Base-by-base conservation (phyloP, 2,329 filamentous ascomycete genomes). In the Colletotrichum sp. region DNA sequence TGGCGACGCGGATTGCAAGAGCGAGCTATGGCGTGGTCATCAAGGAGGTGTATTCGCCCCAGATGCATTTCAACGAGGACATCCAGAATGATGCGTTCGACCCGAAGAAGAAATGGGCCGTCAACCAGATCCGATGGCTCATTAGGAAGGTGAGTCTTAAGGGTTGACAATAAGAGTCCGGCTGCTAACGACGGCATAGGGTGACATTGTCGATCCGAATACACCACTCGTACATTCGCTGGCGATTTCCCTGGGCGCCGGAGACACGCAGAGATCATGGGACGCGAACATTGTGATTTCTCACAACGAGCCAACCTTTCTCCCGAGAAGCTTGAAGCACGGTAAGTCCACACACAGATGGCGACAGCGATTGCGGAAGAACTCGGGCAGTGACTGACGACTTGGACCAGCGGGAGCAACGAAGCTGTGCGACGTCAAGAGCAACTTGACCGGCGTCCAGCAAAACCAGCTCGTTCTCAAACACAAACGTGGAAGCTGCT, bases 11-110 rank as follows among this genome's bases (percentile, higher is more conserved):
- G 6, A 81, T 86, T 10, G 86, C 86, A 13, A 82, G 86, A 24
- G 83, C 86, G 6, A 87, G 85, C 77, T 88, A 88, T 71, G 86
- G 86, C 8, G 80, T 88, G 16, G 70, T 87, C 1, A 84, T 85
- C 68, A 82, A 83, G 65, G 79, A 84, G 68, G 79, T 79, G 34
- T 88, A 86, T 63, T 81, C 84, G 34, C 82, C 85, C 0, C 77
- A 77, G 2, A 77, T 81, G 9, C 86, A 88, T 72, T 78, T 82
- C 7, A 80, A 84, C 68, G 84, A 85, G 72, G 82, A 84, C 1
- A 73, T 86, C n/a, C 70, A 79, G 24, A 77, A 76, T 6, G 86
- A 88, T 55, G 72, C 78, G 3, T 83, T 81, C 39, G 81, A 84
- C 59, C 79, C 77, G 6, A 79, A 81, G 22, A 81, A 85, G 77